Base-by-base conservation (phyloP, 306 rosid species). In the Astragalus membranaceus region DNA sequence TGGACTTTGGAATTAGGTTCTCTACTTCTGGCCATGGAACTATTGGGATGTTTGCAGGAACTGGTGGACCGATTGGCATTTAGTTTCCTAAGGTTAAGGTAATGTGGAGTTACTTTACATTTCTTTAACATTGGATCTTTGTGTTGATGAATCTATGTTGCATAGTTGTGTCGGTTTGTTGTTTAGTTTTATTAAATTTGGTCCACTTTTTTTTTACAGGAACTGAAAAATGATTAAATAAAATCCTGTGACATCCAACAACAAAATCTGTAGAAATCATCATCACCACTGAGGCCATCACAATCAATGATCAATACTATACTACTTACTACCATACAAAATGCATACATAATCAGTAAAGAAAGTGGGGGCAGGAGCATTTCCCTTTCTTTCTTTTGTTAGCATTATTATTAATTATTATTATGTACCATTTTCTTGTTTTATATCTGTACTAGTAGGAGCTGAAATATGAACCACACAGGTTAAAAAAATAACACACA, bases 321-420 rank as follows among this genome's bases (percentile, higher is more conserved):
- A 84, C 82, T 82, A 82, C 85, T 87, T 87, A 79, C 91, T 87
- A 84, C 88, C 88, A 92, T 85, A 88, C 89, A 93, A 82, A 89
- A 63, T 85, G 88, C 95, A 88, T 88, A 88, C 87, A 74, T 83
- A 80, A 85, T 80, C 68, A 80, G 77, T 65, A 62, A 66, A 79
- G 88, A 86, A 85, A 82, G 85, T 78, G 91, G 23, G 23, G 23
- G 23, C 23, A 20, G 23, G 23, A 20, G 23, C 23, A 20, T 64
- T 75, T 23, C 20, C 52, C 79, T 73, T 48, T 42, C 48, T 80
- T 73, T 76, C 76, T 69, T 78, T 75, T 79, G 52, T 82, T 80
- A 55, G 44, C 71, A 67, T 89, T 63, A 63, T 42, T 42, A n/a
- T 42, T 78, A 36, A 79, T 26, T 26, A 26, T 26, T 26, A 26